Evolutionary conservation across 768 basidiomycete species (phyloP), one percentile per base, ranked within the genome.

Genomic region (Daedaleopsis sinensis): DNA sequence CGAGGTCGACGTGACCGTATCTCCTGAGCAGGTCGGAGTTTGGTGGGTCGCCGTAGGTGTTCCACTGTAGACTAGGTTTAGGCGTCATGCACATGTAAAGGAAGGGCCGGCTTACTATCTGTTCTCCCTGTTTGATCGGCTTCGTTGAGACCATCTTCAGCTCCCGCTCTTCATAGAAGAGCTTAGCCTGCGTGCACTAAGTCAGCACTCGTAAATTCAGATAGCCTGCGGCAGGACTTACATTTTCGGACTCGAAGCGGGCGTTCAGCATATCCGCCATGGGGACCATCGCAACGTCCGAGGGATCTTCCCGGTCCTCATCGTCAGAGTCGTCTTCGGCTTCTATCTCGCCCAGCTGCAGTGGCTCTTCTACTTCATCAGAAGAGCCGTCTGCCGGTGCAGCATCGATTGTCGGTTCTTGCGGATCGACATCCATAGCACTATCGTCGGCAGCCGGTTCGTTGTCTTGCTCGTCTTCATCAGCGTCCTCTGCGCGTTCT

Each of bases 201-300:
- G 50, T 23, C 23, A 49, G 47, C 42, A 8, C 12, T 12, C 58
- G 43, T 57, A 7, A 35, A 19, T 21, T 52, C 59, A 27, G 27
- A 7, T 58, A 59, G 16, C 36, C 16, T 12, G 9, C 18, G 43
- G 11, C 15, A 39, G 46, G 38, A 44, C 87, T 63, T 68, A 94
- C 95, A 64, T 98, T 98, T 72, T 94, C 90, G 42, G 83, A 83
- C 9, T 85, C 88, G 72, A 86, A 92, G 55, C 88, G 84, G 12
- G 96, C 97, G 69, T 99, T 99, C 52, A 99, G 78, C 78, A 98
- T 86, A 74, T 99, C 97, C 3, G 97, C 97, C 78, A 98, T 87
- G 0, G 96, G 96, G 5, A 98, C 91, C 94, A 98, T 95, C 3
- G 91, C 86, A 11, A 92, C 85, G 63, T 90, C 85, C 11, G 82